These are phyloP conservation scores for Rubia tinctorum DNA, from an alignment of 305 asterid species.

Conservation along the genomic window DNA sequence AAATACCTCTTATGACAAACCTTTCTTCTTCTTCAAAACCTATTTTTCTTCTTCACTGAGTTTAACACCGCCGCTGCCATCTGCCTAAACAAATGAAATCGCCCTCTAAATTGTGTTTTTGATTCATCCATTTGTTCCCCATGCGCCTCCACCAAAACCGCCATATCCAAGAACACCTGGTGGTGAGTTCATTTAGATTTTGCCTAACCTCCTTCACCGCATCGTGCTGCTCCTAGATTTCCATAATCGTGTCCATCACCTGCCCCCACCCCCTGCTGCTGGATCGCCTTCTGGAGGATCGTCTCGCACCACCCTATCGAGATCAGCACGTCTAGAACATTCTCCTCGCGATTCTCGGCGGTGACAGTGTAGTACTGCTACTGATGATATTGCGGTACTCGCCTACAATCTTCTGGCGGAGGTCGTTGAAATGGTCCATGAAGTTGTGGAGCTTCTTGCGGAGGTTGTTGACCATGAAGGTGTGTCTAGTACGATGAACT, in stretches of 20 bases:
- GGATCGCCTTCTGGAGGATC: constrained; percentile 59
- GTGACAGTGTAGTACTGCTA: constrained; percentile 56
- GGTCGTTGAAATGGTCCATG: constrained; percentile 47
- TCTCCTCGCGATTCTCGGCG: constrained; percentile 54
- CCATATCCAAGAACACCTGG: constrained; percentile 59
- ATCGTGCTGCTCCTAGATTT: constrained; percentile 54
- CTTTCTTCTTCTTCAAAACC: no score
- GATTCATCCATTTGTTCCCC: constrained; percentile 61
- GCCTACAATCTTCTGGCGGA: constrained; percentile 42
- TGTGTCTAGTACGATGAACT: constrained; percentile 37
- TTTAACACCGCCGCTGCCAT: no score
- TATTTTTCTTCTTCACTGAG: not conserved
- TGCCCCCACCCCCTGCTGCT: constrained; percentile 61
- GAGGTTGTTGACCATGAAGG: constrained; percentile 50
- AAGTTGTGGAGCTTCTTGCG: constrained; percentile 50
- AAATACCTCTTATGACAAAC: no score
- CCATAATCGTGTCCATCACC: constrained; percentile 58
- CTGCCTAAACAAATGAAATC: constrained; percentile 38
- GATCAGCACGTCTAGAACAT: constrained; percentile 35
- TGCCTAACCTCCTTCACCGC: constrained; percentile 57
- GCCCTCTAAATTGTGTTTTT: constrained; percentile 57
- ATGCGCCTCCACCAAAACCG: constrained; percentile 49
- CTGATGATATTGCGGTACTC: constrained; percentile 59
- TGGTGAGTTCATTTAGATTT: constrained; percentile 49
- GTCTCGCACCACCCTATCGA: constrained; percentile 59